A percentile compares a stretch with the other conserved stretches of the same genome.
phyloP scores from a whole-genome alignment of 2,329 filamentous ascomycete species.

The Neofusicoccum cordaticola region DNA sequence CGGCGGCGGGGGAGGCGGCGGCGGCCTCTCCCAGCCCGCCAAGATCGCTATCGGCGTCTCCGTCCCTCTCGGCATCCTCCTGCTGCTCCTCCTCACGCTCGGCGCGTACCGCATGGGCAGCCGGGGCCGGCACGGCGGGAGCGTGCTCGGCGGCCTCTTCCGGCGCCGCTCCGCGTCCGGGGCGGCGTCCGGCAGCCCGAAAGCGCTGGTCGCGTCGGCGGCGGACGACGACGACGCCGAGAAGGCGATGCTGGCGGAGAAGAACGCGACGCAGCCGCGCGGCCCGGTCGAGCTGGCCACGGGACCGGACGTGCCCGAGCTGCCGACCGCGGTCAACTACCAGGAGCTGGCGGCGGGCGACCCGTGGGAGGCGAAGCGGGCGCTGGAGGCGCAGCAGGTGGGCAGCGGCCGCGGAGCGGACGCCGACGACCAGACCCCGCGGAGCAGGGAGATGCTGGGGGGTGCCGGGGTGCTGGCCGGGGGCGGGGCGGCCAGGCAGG shows the following conservation, averaged over 20 bases:
- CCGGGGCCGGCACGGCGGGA: no score
- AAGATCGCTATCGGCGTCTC: neutral
- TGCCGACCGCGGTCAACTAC: neutral
- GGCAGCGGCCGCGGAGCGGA: no score
- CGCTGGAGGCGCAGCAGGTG: neutral
- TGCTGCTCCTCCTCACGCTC: neutral
- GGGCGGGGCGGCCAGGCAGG: neutral
- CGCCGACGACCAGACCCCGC: neutral
- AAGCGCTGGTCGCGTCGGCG: neutral
- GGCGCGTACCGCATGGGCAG: neutral
- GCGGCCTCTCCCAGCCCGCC: neutral
- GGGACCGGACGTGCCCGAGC: neutral
- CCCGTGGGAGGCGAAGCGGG: neutral
- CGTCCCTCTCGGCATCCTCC: neutral
- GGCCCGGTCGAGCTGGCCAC: neutral
- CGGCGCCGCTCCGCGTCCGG: no score
- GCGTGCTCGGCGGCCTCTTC: no score
- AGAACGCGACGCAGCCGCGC: no score
- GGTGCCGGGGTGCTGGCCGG: neutral
- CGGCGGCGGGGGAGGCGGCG: neutral
- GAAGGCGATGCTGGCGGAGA: neutral
- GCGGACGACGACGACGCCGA: neutral
- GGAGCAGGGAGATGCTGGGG: neutral
- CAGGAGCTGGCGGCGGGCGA: neutral
- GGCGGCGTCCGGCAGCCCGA: neutral